Evolutionary conservation across 768 basidiomycete species (phyloP).

Genomic region (Mycena albidolilacea): DNA sequence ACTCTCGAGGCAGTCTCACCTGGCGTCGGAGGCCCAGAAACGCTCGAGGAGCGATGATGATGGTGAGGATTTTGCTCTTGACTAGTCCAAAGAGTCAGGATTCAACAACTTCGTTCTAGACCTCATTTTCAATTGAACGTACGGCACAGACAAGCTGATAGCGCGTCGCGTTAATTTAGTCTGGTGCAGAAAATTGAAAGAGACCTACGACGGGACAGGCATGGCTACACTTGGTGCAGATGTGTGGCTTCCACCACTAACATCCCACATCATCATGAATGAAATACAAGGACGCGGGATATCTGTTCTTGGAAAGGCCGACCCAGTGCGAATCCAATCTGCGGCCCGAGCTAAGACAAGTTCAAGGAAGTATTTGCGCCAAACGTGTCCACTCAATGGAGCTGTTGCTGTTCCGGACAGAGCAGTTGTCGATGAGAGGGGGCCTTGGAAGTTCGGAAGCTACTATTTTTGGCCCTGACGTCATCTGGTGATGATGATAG

Average conservation of each 20-base stretch:
- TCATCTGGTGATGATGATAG: too few relatives aligned
- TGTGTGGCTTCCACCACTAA: constrained; percentile 21
- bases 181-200: neutral
- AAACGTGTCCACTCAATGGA: too few relatives aligned
- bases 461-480: too few relatives aligned
- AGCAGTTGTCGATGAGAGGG: too few relatives aligned
- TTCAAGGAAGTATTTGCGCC: too few relatives aligned
- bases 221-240: constrained; percentile 8
- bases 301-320: too few relatives aligned
- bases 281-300: neutral
- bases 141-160: constrained; percentile 29
- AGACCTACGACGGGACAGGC: constrained; percentile 13
- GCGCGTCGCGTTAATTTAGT: neutral
- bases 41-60: constrained; percentile 18
- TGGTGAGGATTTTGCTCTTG: neutral
- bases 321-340: too few relatives aligned
- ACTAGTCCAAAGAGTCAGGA: too few relatives aligned
- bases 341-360: too few relatives aligned
- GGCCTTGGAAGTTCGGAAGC: too few relatives aligned
- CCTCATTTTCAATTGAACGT: neutral
- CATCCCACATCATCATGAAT: constrained; percentile 39
- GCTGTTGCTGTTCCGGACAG: too few relatives aligned
- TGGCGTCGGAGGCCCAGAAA: constrained; percentile 15
- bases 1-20: constrained; percentile 23
- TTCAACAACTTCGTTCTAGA: neutral